Conservation (phyloP, 1,284 basidiomycete species). For the Grifola frondosa region DNA sequence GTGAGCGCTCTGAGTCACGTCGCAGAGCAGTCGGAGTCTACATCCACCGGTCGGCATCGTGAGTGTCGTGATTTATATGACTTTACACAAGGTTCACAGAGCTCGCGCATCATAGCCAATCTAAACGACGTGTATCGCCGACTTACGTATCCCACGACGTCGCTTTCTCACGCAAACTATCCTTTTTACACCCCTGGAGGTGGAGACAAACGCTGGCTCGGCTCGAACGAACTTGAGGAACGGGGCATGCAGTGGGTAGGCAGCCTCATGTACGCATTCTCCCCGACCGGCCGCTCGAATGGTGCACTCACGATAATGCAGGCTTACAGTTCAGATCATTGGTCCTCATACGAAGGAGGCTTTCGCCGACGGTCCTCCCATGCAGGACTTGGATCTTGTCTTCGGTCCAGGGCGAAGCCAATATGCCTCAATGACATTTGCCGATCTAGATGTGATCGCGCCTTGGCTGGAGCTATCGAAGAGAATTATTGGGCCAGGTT, state of each 20-base stretch:
- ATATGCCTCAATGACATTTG: constrained; percentile 68
- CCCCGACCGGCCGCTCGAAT: no score
- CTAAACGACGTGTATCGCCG: constrained; percentile 32
- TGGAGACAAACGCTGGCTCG: constrained; percentile 63
- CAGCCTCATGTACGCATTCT: constrained; percentile 55
- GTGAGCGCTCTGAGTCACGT: constrained; percentile 5
- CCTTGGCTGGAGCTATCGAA: constrained; percentile 74
- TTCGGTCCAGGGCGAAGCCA: constrained; percentile 49
- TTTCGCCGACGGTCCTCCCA: constrained; percentile 33
- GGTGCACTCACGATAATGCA: constrained; percentile 27
- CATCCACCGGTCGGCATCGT: not conserved
- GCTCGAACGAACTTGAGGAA: constrained; percentile 51
- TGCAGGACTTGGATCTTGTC: constrained; percentile 53
- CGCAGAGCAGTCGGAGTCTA: no score
- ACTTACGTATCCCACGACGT: constrained; percentile 57
- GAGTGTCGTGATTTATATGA: not conserved
- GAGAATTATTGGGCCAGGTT: constrained; percentile 64
- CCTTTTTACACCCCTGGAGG: constrained; percentile 72
- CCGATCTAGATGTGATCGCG: constrained; percentile 66
- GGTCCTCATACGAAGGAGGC: constrained; percentile 43
- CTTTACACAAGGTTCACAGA: not conserved
- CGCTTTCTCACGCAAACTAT: constrained; percentile 55
- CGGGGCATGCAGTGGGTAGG: constrained; percentile 73
- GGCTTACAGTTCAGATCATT: constrained; percentile 65
- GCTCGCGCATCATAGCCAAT: constrained; percentile 10